Base-by-base conservation (phyloP, 805 yeast species). In the Yamadazyma akitaensis region DNA sequence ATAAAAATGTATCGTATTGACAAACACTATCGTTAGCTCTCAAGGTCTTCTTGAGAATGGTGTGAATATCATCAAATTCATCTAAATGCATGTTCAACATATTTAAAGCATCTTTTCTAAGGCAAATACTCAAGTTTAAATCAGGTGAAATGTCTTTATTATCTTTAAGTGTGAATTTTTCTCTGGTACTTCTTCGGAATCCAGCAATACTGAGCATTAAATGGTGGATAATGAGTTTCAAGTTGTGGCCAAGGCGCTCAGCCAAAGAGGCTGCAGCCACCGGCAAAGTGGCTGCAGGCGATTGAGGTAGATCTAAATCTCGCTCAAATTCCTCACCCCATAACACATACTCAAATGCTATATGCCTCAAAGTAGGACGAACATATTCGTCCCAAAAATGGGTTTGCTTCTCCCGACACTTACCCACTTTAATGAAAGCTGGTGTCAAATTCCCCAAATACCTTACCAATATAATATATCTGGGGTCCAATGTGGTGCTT, bases 61-160 rank as follows among this genome's bases (percentile, higher is more conserved):
- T 13, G 42, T 61, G 59, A 34, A 53, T 60, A 41, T 43, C 46
- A 19, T 70, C 75, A 43, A 65, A 71, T 44, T 70, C 70, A 51
- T 73, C 77, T 34, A 72, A 51, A 51, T 72, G 77, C 43, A 55
- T 61, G 47, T 69, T 68, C 16, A 71, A 46, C n/a, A 68, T 59
- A 34, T 59, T 60, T n/a, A 68, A 59, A 31, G 64, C 64, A 14
- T 64, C 50, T 44, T 72, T 72, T 8, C 77, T 48, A 17, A 70
- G 54, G 42, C 65, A 67, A 2, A 70, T 63, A 48, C 72, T 62
- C 3, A 60, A 42, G 21, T 55, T 54, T 13, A 69, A 40, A 49
- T 55, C 61, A 6, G 56, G 57, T 45, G 62, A 63, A 17, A 62
- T 49, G 32, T 53, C 57, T 11, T 54, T 44, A 33, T 46, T 59